Percentiles rank a stretch among this genome's conserved stretches.
phyloP scores from a whole-genome alignment of 2,329 filamentous ascomycete genomes.

The Geoglossum cookeanum region DNA sequence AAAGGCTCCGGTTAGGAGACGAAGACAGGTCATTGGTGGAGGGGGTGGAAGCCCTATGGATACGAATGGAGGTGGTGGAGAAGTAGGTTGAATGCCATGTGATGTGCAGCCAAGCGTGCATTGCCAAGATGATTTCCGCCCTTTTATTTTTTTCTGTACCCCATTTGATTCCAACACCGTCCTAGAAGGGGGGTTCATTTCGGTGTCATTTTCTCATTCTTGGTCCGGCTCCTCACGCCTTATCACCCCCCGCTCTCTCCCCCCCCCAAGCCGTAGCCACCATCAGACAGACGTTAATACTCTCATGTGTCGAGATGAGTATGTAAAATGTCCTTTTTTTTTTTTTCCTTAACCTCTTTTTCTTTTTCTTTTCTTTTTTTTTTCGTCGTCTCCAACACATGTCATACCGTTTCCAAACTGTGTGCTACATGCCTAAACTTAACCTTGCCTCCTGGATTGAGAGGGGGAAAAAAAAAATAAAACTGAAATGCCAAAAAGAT shows the following conservation, averaged over 20 bases:
- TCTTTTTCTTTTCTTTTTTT: too few relatives aligned
- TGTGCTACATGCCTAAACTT: too few relatives aligned
- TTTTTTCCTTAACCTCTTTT: too few relatives aligned
- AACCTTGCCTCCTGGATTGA: too few relatives aligned
- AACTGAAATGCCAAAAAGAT: too few relatives aligned
- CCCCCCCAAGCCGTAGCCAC: background rate
- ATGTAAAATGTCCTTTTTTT: background rate
- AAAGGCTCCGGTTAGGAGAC: constrained; percentile 19
- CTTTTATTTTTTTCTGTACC: background rate
- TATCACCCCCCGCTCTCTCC: background rate
- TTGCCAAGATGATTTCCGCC: background rate
- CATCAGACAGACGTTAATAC: background rate
- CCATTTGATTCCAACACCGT: background rate
- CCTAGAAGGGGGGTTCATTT: background rate
- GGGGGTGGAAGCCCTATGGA: constrained; percentile 21
- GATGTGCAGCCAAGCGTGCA: background rate
- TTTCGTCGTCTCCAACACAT: too few relatives aligned
- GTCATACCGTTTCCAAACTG: too few relatives aligned
- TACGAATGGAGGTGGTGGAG: constrained; percentile 16
- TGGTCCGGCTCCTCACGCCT: background rate
- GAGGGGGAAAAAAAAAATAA: too few relatives aligned
- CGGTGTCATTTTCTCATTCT: background rate
- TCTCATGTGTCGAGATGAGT: background rate
- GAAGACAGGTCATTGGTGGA: constrained; percentile 13
- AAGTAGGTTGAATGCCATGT: background rate